Percentiles rank a stretch among this genome's conserved stretches.
phyloP scores from a whole-genome alignment of 257 asterid species.

The Hygrophila difformis region DNA sequence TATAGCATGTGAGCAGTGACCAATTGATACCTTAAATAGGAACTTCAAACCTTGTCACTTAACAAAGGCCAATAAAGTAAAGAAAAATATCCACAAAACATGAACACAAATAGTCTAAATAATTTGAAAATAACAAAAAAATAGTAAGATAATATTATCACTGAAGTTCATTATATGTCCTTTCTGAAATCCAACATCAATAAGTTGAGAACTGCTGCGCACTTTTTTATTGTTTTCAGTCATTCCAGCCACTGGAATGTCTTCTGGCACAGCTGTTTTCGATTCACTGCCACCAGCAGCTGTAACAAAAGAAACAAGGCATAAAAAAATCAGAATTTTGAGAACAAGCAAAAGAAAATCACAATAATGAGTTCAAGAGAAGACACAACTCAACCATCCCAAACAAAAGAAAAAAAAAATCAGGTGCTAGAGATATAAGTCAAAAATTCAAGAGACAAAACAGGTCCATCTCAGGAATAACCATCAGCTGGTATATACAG shows the following conservation, averaged over 20 bases:
- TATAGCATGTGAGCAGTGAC: constrained; percentile 5
- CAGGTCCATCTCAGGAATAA: too few relatives aligned
- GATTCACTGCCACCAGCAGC: constrained; percentile 26
- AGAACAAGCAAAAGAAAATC: constrained; percentile 7
- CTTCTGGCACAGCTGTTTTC: constrained; percentile 27
- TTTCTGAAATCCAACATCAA: too few relatives aligned
- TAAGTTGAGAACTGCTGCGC: constrained; percentile 21
- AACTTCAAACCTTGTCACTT: constrained; percentile 5
- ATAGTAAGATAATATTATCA: constrained; percentile 4
- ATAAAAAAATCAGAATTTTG: neutral
- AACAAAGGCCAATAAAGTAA: constrained; percentile 8
- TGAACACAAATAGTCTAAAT: neutral
- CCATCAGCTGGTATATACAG: too few relatives aligned
- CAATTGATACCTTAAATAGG: constrained; percentile 1
- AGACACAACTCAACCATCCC: too few relatives aligned
- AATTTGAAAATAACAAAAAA: neutral
- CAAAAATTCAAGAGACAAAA: too few relatives aligned
- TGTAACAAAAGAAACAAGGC: constrained; percentile 20
- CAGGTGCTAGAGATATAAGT: neutral
- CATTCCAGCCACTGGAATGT: constrained; percentile 28
- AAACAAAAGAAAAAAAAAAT: too few relatives aligned
- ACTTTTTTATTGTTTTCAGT: constrained; percentile 50
- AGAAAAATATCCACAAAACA: constrained; percentile 3
- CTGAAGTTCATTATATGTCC: neutral
- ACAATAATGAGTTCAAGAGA: too few relatives aligned